Base-by-base conservation (phyloP, 2,329 filamentous ascomycete species). In the Sphaerulina vaccinii region DNA sequence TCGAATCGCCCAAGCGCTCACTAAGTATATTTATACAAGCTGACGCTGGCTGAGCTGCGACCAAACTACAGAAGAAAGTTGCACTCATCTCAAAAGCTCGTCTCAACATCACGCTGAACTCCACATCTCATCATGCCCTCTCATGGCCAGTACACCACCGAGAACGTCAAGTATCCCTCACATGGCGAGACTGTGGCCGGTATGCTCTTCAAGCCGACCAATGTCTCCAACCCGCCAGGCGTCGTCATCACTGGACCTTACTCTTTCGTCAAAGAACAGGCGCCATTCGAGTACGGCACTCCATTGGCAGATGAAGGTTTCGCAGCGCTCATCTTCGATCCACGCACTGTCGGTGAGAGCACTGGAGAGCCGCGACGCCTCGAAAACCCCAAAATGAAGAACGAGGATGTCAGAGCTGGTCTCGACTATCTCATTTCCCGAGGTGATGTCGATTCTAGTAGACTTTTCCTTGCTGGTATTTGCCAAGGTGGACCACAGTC, bases 261-360 rank as follows among this genome's bases (percentile, higher is more conserved):
- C 32, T 51, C 48, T 9, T 51, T 51, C 48, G 44, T 51, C 38
- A 51, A 44, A 19, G 48, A 51, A 37, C 48, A 51, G 18, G 48
- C 48, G 10, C 48, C 48, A 8, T 37, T 51, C 40, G 38, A 51
- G 19, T 51, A 51, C 18, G 48, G 24, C 38, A 51, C 48, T 18
- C 48, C 38, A 21, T 39, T 51, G 10, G 48, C 48, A 8, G 48
- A 51, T 22, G 48, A 51, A 44, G 48, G 48, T 29, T 51, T 27
- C 19, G 48, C 48, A 3, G 48, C 48, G 3, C 48, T 51, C 11
- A 51, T 51, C 38, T 51, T 51, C 40, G 48, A 51, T 19, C 48
- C 48, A 4, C 48, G 48, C 27, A 36, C 48, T n/a, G 48, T 51
- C 27, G 48, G 39, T 4, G 48, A 36, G 3, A 51, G 48, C 22